Percentiles rank a stretch among this genome's conserved stretches.
phyloP scores from a whole-genome alignment of 2,329 filamentous ascomycete species.

The Fusarium duplospermum region DNA sequence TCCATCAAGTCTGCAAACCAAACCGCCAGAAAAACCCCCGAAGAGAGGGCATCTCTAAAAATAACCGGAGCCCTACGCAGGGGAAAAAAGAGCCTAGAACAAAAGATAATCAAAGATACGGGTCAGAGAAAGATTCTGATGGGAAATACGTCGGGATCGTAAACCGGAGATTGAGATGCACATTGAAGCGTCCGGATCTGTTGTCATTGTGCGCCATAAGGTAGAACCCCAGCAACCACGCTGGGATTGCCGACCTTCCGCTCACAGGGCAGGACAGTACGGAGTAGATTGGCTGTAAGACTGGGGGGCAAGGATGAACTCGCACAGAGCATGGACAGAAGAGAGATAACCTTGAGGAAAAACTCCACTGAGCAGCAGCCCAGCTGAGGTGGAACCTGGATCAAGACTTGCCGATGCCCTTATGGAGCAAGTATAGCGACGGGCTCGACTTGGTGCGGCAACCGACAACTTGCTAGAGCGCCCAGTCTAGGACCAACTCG shows the following conservation, averaged over 20 bases:
- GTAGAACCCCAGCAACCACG: background rate
- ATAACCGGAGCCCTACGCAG: constrained; percentile 9
- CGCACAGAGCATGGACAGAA: background rate
- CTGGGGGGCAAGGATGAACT: background rate
- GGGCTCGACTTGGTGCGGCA: constrained; percentile 27
- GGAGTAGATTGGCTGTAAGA: background rate
- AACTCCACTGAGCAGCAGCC: background rate
- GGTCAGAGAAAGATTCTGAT: background rate
- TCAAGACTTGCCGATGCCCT: constrained; percentile 2
- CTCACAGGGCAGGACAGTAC: background rate
- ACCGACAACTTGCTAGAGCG: constrained; percentile 7
- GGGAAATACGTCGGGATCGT: background rate
- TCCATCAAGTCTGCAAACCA: background rate
- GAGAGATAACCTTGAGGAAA: background rate
- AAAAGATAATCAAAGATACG: background rate
- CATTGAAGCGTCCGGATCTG: background rate
- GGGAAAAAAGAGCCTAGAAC: background rate
- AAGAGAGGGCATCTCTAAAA: constrained; percentile 16
- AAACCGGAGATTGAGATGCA: constrained; percentile 8
- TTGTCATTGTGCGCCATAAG: background rate
- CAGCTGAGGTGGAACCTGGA: constrained; percentile 6
- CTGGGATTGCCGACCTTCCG: background rate
- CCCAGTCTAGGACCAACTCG: background rate
- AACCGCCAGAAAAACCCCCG: background rate
- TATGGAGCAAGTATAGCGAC: background rate